A percentile compares a stretch with the other conserved stretches of the same genome.
phyloP scores from a whole-genome alignment of 495 filamentous ascomycete species.

The Trichoderma asperelloides region DNA sequence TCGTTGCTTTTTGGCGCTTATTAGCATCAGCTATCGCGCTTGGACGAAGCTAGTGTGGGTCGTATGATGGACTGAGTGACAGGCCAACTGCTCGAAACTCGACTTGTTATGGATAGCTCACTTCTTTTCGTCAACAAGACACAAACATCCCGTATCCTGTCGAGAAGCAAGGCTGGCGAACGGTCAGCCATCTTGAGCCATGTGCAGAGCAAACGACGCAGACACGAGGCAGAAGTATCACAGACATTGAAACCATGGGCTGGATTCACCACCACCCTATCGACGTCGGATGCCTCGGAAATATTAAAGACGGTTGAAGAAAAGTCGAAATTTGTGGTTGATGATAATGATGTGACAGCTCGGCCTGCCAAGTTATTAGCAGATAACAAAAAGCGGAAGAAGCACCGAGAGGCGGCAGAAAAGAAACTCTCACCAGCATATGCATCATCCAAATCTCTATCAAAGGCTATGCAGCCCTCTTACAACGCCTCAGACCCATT shows the following conservation, averaged over 20 bases:
- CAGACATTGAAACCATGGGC: not conserved
- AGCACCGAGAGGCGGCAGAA: not conserved
- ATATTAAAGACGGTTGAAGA: not conserved
- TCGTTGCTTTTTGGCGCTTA: not conserved
- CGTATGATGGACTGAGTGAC: not conserved
- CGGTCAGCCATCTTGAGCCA: not conserved
- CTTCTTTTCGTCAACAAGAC: not conserved
- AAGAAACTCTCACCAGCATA: not conserved
- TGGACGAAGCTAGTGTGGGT: not conserved
- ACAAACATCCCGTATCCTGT: not conserved
- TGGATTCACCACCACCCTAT: not conserved
- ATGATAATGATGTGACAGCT: not conserved
- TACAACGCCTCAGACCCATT: not conserved
- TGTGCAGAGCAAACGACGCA: not conserved
- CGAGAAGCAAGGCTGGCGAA: not conserved
- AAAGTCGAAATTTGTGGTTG: not conserved
- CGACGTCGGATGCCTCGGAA: not conserved
- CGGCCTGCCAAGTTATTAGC: no score
- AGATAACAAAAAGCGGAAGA: not conserved
- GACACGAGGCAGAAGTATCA: not conserved
- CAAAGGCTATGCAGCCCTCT: not conserved
- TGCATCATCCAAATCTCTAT: not conserved
- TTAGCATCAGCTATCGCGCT: not conserved
- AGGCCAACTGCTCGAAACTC: not conserved
- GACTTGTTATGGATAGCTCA: not conserved